phyloP scores from a whole-genome alignment of 495 filamentous ascomycete genomes.

The Neurospora hispaniola region DNA sequence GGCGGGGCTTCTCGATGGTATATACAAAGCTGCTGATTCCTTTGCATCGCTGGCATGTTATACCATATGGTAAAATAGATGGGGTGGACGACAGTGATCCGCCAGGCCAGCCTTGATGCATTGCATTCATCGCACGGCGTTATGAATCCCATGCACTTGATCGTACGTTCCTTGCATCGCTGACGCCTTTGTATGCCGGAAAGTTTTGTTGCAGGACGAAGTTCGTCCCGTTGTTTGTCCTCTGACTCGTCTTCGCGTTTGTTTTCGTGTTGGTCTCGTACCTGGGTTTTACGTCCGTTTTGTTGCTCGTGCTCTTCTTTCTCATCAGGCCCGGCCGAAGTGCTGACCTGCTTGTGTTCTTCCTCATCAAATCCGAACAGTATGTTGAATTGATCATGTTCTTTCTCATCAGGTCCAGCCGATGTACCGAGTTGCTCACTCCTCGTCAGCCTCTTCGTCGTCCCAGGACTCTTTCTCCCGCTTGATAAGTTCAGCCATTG shows the following conservation, averaged over 20 bases:
- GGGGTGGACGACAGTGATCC: neutral
- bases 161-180: neutral
- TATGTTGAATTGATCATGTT: neutral
- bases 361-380: neutral
- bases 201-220: neutral
- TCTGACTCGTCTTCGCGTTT: neutral
- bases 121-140: neutral
- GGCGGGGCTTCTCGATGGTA: neutral
- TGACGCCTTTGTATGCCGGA: neutral
- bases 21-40: neutral
- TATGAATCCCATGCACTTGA: neutral
- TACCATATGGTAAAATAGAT: neutral
- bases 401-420: neutral
- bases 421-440: conserved; percentile 2
- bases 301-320: neutral
- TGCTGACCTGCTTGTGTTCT: neutral
- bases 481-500: conserved; percentile 46
- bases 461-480: conserved; percentile 68
- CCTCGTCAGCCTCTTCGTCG: conserved; percentile 55
- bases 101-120: neutral
- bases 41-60: neutral
- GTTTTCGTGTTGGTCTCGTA: neutral
- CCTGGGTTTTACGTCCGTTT: neutral
- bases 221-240: neutral
- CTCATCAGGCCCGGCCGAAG: neutral